These are phyloP conservation scores for Fistulifera pelliculosa DNA, from an alignment of 108 stramenopile species.

Conservation along the genomic window DNA sequence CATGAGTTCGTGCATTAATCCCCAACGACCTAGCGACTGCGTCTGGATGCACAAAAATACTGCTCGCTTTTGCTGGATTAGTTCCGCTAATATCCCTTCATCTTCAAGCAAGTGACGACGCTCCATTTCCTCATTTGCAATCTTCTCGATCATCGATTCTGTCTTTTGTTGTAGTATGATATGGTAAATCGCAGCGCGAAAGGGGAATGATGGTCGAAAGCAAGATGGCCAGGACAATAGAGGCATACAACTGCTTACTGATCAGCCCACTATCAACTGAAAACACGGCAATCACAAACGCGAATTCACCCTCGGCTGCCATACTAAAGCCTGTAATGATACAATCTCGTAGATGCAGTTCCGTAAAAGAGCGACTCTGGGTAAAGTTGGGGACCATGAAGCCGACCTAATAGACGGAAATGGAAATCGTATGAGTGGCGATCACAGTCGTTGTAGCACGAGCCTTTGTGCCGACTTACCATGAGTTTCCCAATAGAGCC, in stretches of 20 bases:
- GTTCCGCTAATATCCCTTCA: constrained; percentile 11
- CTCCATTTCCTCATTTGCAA: constrained; percentile 45
- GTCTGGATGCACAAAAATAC: constrained; percentile 70
- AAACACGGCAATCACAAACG: constrained; percentile 42
- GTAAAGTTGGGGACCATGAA: constrained; percentile 76
- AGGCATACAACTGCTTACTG: constrained; percentile 29
- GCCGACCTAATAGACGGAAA: constrained; percentile 24
- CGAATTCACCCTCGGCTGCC: constrained; percentile 38
- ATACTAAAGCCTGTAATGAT: constrained; percentile 27
- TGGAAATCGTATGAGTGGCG: no score
- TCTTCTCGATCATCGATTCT: constrained; percentile 27
- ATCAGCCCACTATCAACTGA: constrained; percentile 26
- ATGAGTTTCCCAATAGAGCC: constrained; percentile 29
- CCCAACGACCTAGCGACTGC: constrained; percentile 59
- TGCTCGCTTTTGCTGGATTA: constrained; percentile 28
- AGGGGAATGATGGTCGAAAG: constrained; percentile 72
- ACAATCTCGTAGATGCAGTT: constrained; percentile 32
- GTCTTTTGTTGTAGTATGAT: constrained; percentile 56
- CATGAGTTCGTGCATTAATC: constrained; percentile 53
- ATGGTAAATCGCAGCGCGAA: constrained; percentile 65
- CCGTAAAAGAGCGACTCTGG: constrained; percentile 36
- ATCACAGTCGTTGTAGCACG: no score
- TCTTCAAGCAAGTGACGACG: constrained; percentile 11
- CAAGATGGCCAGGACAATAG: constrained; percentile 40
- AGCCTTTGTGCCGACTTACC: no score